Evolutionary conservation across 352 stramenopile genomes (phyloP), one percentile per base, ranked within the genome.

Genomic region (Phytophthora tubulina): DNA sequence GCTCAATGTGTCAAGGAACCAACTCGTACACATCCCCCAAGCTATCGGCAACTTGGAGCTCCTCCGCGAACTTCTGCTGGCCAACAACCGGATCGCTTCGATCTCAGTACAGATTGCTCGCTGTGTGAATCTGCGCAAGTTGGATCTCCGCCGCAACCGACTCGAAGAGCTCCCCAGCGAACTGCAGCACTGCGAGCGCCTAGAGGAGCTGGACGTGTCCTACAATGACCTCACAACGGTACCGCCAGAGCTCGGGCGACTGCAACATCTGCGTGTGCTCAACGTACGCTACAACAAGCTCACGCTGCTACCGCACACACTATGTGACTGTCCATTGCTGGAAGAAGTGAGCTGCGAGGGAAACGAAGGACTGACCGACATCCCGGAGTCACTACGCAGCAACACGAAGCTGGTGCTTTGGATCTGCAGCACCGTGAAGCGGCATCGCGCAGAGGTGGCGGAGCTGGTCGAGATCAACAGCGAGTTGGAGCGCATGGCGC

Each of bases 341-440:
- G 71, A 81, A 36, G 73, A 83, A 42, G 63, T 95, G 30, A 63
- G 62, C 11, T 92, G 85, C 67, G 83, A 91, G 14, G 80, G 72
- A 32, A 95, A 95, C 63, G 60, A 79, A 11, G 78, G 78, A 11
- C 70, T 95, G 5, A 67, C 67, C 7, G 82, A 93, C 63, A 79
- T 95, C 45, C 84, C 85, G 9, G 85, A 92, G 75, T 85, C 81
- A 2, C 60, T 95, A 15, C 82, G 81, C 1, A 78, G 80, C 67
- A 93, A 90, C 64, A 93, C 85, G 8, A 81, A 82, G 61, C 79
- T 95, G 38, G 85, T 93, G 60, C 63, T 95, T 9, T 95, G 87
- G 87, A 92, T 95, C 73, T 95, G 83, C 71, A 76, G 76, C 36
- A 91, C 77, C n/a, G 78, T 90, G n/a, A 93, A 93, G 78, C 76